Base-by-base conservation (phyloP, 768 basidiomycete genomes). In the Auriculariales sp. region DNA sequence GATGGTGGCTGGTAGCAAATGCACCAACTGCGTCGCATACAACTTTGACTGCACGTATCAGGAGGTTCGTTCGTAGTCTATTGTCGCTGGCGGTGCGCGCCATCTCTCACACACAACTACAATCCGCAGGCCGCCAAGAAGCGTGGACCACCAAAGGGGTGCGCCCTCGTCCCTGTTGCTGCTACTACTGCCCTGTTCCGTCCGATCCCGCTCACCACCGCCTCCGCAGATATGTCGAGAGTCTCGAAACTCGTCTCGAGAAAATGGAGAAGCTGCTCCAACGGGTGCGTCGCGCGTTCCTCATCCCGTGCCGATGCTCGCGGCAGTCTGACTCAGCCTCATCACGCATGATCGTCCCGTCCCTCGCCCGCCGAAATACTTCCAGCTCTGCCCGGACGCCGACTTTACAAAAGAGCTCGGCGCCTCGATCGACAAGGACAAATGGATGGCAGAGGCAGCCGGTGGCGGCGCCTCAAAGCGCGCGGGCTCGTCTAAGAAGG, bases 351-450 rank as follows among this genome's bases (percentile, higher is more conserved):
- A 57, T 65, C 29, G 64, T 63, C 3, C 65, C 66, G 2, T 42
- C 50, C 1, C 56, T 61, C 14, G 52, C 59, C 42, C 55, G 22
- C 35, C n/a, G 35, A 15, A n/a, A 36, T 36, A n/a, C n/a, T n/a
- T n/a, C 10, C 39, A 83, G 82, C 66, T 85, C 39, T 78, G 74
- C 55, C 81, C 82, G 11, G 77, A 82, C 46, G 73, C 75, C 39
- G 73, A 78, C 48, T 69, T 81, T 28, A 68, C 77, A 19, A 71
- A 70, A 50, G 77, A 83, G 55, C 63, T 83, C 9, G 77, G 75
- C 69, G 34, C 29, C 4, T 31, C 36, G 28, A 54, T 54, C 45
- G 50, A 54, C 50, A 46, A 46, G 31, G 53, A 54, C 31, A 45
- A 45, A n/a, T 54, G 53, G 53, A 44, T 44, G 39, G 19, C 10